Conservation (phyloP, 306 rosid genomes). For the Sesbania bispinosa region DNA sequence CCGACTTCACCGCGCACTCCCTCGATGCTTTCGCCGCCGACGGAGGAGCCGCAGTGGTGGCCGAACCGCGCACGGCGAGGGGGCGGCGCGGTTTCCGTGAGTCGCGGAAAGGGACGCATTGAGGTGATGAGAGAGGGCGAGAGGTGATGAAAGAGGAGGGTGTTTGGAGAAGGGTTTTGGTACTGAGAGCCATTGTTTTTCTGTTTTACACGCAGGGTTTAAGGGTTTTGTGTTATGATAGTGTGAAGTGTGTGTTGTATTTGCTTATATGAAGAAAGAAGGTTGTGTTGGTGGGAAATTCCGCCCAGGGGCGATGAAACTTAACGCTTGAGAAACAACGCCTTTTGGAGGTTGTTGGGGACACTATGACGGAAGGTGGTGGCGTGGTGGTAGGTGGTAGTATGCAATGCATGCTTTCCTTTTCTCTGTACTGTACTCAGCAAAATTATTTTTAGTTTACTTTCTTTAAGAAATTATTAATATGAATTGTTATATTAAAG, state of each 20-base stretch:
- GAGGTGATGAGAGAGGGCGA: conserved; percentile 24
- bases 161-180: conserved; percentile 43
- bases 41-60: conserved; percentile 43
- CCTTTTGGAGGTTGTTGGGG: conserved; percentile 23
- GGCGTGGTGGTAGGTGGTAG: background rate
- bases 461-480: too few relatives aligned
- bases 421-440: background rate
- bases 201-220: background rate
- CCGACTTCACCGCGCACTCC: conserved; percentile 58
- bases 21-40: conserved; percentile 26
- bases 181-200: conserved; percentile 56
- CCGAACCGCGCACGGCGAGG: conserved; percentile 46
- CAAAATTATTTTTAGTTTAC: background rate
- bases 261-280: background rate
- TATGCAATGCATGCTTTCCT: background rate
- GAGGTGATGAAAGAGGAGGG: conserved; percentile 39
- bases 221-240: background rate
- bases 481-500: too few relatives aligned
- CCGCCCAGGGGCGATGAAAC: conserved; percentile 74
- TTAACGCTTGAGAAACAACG: conserved; percentile 5
- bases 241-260: background rate
- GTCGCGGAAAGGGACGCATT: conserved; percentile 17
- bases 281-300: conserved; percentile 49
- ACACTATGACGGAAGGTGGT: background rate
- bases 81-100: conserved; percentile 18